These are phyloP conservation scores for Begonia peltatifolia DNA, from an alignment of 306 rosid species.

Conservation along the genomic window DNA sequence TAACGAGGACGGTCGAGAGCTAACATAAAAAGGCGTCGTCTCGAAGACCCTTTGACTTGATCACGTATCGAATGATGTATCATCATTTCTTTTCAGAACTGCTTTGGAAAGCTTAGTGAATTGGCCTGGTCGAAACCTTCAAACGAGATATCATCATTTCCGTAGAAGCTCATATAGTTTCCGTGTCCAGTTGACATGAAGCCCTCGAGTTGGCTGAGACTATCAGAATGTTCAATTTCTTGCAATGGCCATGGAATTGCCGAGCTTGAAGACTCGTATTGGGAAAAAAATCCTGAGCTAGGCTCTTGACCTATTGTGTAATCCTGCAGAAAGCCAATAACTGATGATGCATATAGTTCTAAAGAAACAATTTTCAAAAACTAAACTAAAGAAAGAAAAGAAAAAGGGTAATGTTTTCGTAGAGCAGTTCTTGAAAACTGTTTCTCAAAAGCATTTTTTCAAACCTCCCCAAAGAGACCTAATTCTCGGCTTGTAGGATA, in stretches of 20 bases:
- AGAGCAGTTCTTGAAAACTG: not conserved
- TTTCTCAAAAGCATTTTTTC: slow-evolving; percentile 4
- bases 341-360: too few species aligned
- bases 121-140: not conserved
- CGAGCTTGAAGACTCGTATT: slow-evolving; percentile 18
- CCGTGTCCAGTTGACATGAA: slow-evolving; percentile 33
- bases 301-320: slow-evolving; percentile 42
- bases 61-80: not conserved
- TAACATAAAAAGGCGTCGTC: slow-evolving; percentile 84
- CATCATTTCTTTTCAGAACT: too few species aligned
- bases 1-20: slow-evolving; percentile 36
- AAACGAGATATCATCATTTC: too few species aligned
- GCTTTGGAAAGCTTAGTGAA: slow-evolving; percentile 7
- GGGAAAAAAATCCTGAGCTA: slow-evolving; percentile 19
- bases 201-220: slow-evolving; percentile 26
- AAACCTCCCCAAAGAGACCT: too few species aligned
- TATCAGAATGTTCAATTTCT: slow-evolving; percentile 41
- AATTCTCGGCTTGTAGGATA: not conserved
- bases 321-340: slow-evolving; percentile 24
- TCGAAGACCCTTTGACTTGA: slow-evolving; percentile 3
- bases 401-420: too few species aligned
- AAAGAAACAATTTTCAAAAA: too few species aligned
- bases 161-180: slow-evolving; percentile 24
- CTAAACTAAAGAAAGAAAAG: too few species aligned
- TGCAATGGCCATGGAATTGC: slow-evolving; percentile 38